Conservation (phyloP, 441 rosid genomes). For the Croton laevigatus region DNA sequence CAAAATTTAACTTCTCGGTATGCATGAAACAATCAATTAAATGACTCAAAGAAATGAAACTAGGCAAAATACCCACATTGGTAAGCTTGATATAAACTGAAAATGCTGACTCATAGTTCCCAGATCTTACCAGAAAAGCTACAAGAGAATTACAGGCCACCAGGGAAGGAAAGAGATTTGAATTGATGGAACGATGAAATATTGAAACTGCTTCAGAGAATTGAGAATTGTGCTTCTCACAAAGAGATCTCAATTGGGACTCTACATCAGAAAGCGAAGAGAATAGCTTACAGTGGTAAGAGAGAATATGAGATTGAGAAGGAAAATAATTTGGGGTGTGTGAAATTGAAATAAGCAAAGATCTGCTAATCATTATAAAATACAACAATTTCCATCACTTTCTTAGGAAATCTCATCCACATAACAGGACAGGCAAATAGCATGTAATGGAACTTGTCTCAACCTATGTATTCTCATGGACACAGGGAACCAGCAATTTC, state of each 20-base stretch:
- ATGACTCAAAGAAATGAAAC: slow-evolving; percentile 52
- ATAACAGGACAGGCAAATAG: too few species aligned
- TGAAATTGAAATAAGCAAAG: not conserved
- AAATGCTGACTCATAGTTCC: slow-evolving; percentile 41
- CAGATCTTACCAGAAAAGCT: slow-evolving; percentile 48
- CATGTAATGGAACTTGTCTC: too few species aligned
- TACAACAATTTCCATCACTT: too few species aligned
- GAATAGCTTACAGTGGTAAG: slow-evolving; percentile 13
- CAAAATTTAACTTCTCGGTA: slow-evolving; percentile 30
- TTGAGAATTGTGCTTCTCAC: slow-evolving; percentile 34
- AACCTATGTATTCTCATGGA: too few species aligned
- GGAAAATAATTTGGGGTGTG: not conserved
- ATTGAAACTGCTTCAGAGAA: slow-evolving; percentile 39
- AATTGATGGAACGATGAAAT: slow-evolving; percentile 38
- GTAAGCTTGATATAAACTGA: slow-evolving; percentile 45
- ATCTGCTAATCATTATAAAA: not conserved
- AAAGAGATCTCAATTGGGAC: slow-evolving; percentile 32
- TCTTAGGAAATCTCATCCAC: too few species aligned
- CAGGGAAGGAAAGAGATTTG: slow-evolving; percentile 28
- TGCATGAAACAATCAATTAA: slow-evolving; percentile 52
- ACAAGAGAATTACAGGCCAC: slow-evolving; percentile 46
- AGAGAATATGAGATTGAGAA: not conserved
- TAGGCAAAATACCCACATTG: slow-evolving; percentile 29
- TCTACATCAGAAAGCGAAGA: slow-evolving; percentile 28
- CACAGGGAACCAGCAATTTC: too few species aligned